Base-by-base conservation (phyloP, 257 asterid genomes). In the Primulina eburnea region DNA sequence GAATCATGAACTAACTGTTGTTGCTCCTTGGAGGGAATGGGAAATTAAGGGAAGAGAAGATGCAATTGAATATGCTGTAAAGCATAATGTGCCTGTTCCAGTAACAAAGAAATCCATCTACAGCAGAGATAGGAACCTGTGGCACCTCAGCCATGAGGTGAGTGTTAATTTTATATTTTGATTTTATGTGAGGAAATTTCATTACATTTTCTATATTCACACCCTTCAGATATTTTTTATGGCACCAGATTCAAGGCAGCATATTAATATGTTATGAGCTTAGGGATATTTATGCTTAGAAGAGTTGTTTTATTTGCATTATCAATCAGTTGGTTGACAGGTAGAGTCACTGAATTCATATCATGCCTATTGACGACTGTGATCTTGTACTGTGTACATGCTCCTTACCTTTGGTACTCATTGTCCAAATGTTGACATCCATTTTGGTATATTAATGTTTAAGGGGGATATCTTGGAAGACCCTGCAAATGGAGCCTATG, bases 11-110 rank as follows among this genome's bases (percentile, higher is more conserved):
- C 99, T 93, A 57, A 83, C 72, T 75, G 97, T 90, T 62, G 99
- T 93, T 76, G 97, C 96, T 56, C 97, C 99, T 71, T 93, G 97
- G 97, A 90, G 99, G 81, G 99, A 93, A 73, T 93, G 99, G 99
- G 97, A 90, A 61, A 93, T 93, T 65, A 87, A 69, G 7, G 99
- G 97, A 70, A 81, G 99, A 79, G 99, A 93, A 75, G 99, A 90
- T 76, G 97, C 99, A 30, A 93, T 90, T 50, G 97, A 93, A 79
- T 93, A 89, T 78, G 99, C 99, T 75, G 82, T 78, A 78, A 89
- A 87, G 82, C 99, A 89, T 75, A 83, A 87, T 65, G 91, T 90
- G 67, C 99, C 96, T 24, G 97, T 93, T 55, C 96, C 97, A 1
- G 99, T 93, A 66, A 89, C 99, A 3, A 93, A 93, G 85, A 93